Base-by-base conservation (phyloP, 1,284 basidiomycete genomes). In the Rugosomyces carneus region DNA sequence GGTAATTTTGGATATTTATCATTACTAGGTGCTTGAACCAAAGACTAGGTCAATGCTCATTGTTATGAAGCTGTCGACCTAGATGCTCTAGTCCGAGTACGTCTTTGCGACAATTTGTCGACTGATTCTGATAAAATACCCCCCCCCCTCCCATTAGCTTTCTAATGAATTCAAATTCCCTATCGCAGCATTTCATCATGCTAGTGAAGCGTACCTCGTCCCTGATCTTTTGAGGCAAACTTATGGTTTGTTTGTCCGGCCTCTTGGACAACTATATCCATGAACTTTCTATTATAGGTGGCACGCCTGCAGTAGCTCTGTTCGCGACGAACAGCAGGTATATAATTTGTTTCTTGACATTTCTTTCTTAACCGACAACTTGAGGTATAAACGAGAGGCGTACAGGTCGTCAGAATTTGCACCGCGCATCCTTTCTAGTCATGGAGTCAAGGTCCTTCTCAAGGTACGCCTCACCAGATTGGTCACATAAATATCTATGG, bases 111-210 rank as follows among this genome's bases (percentile, higher is more conserved):
- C 8, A 13, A 24, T 9, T 9, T 1, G 24, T 18, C 9, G 15
- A 21, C 19, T 24, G 16, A 48, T 44, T 40, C n/a, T 27, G 39
- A 32, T 31, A 2, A n/a, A n/a, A n/a, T n/a, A n/a, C n/a, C n/a
- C n/a, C n/a, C n/a, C n/a, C n/a, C n/a, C n/a, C 27, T 45, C n/a
- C 6, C 26, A 21, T 21, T 38, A 84, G 81, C 64, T 85, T 37
- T 75, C 81, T 19, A 81, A 84, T 52, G 83, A 86, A 63, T 95
- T 93, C 75, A 70, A 84, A 57, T 92, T 92, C 65, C 75, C 81
- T 3, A 76, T 91, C 44, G 82, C 88, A 1, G 81, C 84, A 1
- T 87, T 94, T 64, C 92, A 94, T 62, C 91, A 94, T 58, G 90
- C 92, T 0, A 81, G 83, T 54, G 89, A 92, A 61, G 81, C 91